Conservation (phyloP, 2,329 filamentous ascomycete genomes). For the Fusarium vanettenii region DNA sequence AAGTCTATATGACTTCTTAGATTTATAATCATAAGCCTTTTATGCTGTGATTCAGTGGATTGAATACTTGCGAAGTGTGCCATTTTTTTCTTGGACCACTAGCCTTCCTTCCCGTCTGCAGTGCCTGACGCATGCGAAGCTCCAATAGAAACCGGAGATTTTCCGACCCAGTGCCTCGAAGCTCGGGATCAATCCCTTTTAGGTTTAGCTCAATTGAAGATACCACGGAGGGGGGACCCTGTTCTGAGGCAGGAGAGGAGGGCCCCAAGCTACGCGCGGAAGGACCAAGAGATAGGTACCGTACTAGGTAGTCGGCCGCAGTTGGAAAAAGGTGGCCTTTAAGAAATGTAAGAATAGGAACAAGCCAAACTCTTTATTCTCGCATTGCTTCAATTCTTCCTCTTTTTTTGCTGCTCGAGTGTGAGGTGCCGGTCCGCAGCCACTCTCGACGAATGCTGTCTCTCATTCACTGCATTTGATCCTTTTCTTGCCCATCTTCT, state of each 20-base stretch:
- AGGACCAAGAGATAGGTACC: not conserved
- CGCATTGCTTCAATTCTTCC: constrained; percentile 25
- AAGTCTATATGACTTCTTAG: no score
- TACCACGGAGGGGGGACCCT: constrained; percentile 21
- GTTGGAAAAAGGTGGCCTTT: constrained; percentile 41
- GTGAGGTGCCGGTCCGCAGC: constrained; percentile 32
- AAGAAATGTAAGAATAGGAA: constrained; percentile 14
- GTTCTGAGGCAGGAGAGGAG: constrained; percentile 1
- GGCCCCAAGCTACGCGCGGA: constrained; percentile 17
- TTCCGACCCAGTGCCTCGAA: not conserved
- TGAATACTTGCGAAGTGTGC: no score
- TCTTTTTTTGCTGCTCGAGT: constrained; percentile 30
- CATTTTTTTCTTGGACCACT: no score
- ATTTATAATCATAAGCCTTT: no score
- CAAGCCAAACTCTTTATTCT: constrained; percentile 28
- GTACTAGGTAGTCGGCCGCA: constrained; percentile 32
- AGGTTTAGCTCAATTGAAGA: constrained; percentile 18
- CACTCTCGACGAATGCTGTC: constrained; percentile 28
- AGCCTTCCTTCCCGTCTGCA: not conserved
- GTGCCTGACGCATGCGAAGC: not conserved
- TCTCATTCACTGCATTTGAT: constrained; percentile 30
- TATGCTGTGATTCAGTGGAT: no score
- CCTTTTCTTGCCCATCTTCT: constrained; percentile 6
- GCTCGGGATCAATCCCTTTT: constrained; percentile 10
- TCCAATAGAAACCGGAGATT: constrained; percentile 20